phyloP scores from a whole-genome alignment of 768 basidiomycete species.

The Suillus subaureus region DNA sequence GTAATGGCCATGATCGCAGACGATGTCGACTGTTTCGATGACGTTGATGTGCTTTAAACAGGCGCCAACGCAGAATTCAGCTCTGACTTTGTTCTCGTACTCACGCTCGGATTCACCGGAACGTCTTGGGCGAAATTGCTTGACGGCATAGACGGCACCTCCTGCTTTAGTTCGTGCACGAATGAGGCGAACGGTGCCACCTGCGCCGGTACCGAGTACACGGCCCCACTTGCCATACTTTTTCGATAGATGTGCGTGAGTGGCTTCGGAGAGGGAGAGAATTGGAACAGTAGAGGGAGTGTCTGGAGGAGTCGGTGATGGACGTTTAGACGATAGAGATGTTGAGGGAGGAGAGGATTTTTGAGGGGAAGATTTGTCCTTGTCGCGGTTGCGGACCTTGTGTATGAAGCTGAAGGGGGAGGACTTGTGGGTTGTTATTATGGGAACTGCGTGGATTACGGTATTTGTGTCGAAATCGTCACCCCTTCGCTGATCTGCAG shows the following conservation, averaged over 20 bases:
- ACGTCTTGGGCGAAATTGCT: conserved; percentile 93
- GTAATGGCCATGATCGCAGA: conserved; percentile 95
- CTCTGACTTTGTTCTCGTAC: conserved; percentile 99
- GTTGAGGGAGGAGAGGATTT: conserved; percentile 32
- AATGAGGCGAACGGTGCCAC: conserved; percentile 97
- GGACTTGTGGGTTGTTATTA: conserved; percentile 25
- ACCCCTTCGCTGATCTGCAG: conserved; percentile 38
- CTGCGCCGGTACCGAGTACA: conserved; percentile 92
- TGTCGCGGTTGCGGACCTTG: conserved; percentile 35
- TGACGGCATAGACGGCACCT: conserved; percentile 89
- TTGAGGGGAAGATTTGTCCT: conserved; percentile 15
- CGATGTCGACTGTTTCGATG: conserved; percentile 98
- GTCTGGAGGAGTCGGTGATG: conserved; percentile 29
- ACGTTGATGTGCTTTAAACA: conserved; percentile 94
- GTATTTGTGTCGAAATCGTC: conserved; percentile 38
- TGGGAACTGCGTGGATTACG: conserved; percentile 34
- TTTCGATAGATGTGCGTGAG: conserved; percentile 91
- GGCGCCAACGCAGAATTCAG: conserved; percentile 97
- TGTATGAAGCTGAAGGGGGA: conserved; percentile 36
- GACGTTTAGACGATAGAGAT: conserved; percentile 24
- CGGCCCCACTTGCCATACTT: conserved; percentile 99
- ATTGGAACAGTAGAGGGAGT: conserved; percentile 37
- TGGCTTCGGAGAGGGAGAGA: conserved; percentile 74
- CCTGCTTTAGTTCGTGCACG: conserved; percentile 83
- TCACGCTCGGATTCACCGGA: conserved; percentile 90